A percentile compares a stretch with the other conserved stretches of the same genome.
phyloP scores from a whole-genome alignment of 768 basidiomycete species.

The Russula griseocarnosa region DNA sequence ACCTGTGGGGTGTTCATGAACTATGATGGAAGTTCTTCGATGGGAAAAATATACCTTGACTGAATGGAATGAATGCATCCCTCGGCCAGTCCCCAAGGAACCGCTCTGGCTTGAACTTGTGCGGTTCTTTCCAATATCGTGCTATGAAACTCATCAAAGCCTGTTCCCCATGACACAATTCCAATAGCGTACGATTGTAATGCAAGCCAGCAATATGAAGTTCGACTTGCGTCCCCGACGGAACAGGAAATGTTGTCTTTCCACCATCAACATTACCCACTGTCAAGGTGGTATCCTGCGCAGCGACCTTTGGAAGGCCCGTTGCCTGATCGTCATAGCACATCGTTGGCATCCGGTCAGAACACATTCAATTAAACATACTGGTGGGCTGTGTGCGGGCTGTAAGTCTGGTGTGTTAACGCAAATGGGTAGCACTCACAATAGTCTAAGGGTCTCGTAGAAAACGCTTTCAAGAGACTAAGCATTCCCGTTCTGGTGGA shows the following conservation, averaged over 20 bases:
- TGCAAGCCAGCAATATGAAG: slow-evolving; percentile 44
- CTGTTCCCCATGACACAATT: neutral
- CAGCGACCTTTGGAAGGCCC: slow-evolving; percentile 43
- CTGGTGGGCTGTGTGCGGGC: slow-evolving; percentile 10
- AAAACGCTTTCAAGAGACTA: slow-evolving; percentile 38
- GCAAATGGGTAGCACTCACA: slow-evolving; percentile 18
- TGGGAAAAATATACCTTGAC: slow-evolving; percentile 20
- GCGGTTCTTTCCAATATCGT: slow-evolving; percentile 53
- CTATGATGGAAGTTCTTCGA: neutral
- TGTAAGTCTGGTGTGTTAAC: neutral
- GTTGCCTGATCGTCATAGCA: slow-evolving; percentile 39
- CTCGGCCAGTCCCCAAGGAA: slow-evolving; percentile 36
- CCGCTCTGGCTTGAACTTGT: slow-evolving; percentile 41
- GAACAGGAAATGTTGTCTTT: slow-evolving; percentile 41
- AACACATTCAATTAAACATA: neutral
- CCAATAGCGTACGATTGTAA: slow-evolving; percentile 43
- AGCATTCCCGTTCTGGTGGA: neutral
- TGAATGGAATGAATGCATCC: slow-evolving; percentile 38
- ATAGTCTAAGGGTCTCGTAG: slow-evolving; percentile 49
- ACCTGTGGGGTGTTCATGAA: slow-evolving; percentile 1
- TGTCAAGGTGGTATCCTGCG: slow-evolving; percentile 46
- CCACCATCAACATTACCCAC: slow-evolving; percentile 38
- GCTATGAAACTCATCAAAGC: slow-evolving; percentile 35
- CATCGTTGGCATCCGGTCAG: neutral
- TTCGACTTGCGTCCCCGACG: slow-evolving; percentile 40